These are phyloP conservation scores for Trichaptum fuscoviolaceum DNA, from an alignment of 768 basidiomycete species.

Conservation along the genomic window DNA sequence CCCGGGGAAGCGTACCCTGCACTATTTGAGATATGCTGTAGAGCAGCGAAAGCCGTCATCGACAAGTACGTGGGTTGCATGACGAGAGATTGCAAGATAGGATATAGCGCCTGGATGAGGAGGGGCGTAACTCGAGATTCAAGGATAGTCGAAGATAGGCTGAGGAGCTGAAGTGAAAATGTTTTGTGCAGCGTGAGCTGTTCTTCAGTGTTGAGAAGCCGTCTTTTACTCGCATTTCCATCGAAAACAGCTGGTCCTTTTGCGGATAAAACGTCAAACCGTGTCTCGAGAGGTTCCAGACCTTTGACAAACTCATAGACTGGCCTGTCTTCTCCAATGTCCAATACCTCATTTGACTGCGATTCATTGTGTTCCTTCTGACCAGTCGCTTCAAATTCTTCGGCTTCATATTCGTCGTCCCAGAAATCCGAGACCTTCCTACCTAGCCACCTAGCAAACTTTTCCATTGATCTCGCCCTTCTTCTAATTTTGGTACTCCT, in stretches of 20 bases:
- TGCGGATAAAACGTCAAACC: conserved; percentile 19
- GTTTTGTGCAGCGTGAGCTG: conserved; percentile 68
- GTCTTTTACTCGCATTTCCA: conserved; percentile 18
- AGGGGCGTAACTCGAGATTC: conserved; percentile 65
- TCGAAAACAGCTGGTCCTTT: conserved; percentile 34
- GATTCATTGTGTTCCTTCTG: conserved; percentile 20
- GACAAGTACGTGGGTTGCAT: conserved; percentile 66
- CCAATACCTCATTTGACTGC: conserved; percentile 12
- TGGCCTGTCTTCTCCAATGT: conserved; percentile 31
- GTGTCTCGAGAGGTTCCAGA: conserved; percentile 42
- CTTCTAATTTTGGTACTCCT: conserved; percentile 12
- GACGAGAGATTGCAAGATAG: conserved; percentile 78
- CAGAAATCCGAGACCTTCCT: conserved; percentile 68
- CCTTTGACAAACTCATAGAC: conserved; percentile 64
- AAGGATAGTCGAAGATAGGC: conserved; percentile 66
- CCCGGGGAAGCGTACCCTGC: conserved; percentile 86
- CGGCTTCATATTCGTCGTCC: conserved; percentile 34
- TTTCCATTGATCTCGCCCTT: conserved; percentile 30
- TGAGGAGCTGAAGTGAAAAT: conserved; percentile 69
- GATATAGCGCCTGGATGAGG: conserved; percentile 79
- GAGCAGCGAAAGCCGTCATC: conserved; percentile 67
- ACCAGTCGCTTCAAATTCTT: conserved; percentile 23
- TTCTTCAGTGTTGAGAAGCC: conserved; percentile 16
- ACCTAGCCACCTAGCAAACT: conserved; percentile 56
- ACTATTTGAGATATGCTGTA: conserved; percentile 64